Evolutionary conservation across 495 filamentous ascomycete genomes (phyloP).

Genomic region (Penicillium subrubescens): DNA sequence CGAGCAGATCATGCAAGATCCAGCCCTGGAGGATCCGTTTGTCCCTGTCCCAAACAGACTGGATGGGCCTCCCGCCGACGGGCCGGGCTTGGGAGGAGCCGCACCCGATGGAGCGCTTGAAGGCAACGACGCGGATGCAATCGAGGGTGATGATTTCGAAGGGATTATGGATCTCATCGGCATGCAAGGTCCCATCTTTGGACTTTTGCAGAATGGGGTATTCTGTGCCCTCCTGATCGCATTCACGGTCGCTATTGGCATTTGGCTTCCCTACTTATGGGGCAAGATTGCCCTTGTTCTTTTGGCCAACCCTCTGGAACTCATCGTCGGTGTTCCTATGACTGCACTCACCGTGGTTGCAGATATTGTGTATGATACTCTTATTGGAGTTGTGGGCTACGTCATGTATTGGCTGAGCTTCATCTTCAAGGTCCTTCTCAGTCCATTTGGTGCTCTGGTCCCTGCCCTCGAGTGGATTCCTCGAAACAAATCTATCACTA

Average conservation of each 20-base stretch:
- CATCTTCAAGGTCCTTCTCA: conserved; percentile 45
- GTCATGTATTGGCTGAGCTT: conserved; percentile 55
- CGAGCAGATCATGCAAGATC: conserved; percentile 58
- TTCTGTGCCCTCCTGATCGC: conserved; percentile 91
- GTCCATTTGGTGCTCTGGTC: conserved; percentile 45
- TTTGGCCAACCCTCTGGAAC: conserved; percentile 73
- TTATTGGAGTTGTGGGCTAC: conserved; percentile 58
- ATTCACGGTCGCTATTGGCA: conserved; percentile 76
- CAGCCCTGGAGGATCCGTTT: conserved; percentile 65
- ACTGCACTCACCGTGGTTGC: conserved; percentile 67
- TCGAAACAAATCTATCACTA: conserved; percentile 43
- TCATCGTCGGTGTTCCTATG: conserved; percentile 69
- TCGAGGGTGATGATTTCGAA: conserved; percentile 95
- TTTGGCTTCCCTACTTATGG: conserved; percentile 89
- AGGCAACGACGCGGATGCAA: conserved; percentile 58
- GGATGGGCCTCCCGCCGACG: conserved; percentile 20
- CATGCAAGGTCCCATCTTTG: conserved; percentile 89
- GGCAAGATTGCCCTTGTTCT: conserved; percentile 81
- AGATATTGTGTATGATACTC: conserved; percentile 67
- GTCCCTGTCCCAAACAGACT: conserved; percentile 50
- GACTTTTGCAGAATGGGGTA: conserved; percentile 88
- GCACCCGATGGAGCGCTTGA: conserved; percentile 36
- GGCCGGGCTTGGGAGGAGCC: conserved; percentile 34
- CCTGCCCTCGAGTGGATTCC: conserved; percentile 44
- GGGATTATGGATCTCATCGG: conserved; percentile 95